phyloP scores from a whole-genome alignment of 768 basidiomycete genomes.

The Megacollybia marginata region DNA sequence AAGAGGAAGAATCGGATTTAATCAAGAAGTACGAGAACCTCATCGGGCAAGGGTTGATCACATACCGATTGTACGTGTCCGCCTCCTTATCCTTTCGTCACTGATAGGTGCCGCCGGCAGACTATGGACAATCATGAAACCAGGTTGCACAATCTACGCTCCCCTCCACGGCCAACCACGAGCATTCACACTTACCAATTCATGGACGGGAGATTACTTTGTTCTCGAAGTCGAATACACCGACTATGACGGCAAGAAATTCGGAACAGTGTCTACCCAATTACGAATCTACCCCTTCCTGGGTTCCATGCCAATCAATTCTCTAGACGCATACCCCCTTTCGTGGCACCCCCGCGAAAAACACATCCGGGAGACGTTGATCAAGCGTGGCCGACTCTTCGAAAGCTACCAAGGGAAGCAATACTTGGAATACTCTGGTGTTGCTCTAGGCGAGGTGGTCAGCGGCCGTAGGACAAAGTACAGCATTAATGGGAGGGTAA shows the following conservation, averaged over 20 bases:
- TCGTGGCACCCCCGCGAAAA: conserved; percentile 49
- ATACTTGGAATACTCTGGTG: conserved; percentile 8
- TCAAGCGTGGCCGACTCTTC: conserved; percentile 8
- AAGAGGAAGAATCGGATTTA: background rate
- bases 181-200: background rate
- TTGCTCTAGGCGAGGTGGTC: conserved; percentile 2
- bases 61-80: background rate
- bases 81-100: background rate
- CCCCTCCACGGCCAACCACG: conserved; percentile 1
- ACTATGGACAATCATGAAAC: conserved; percentile 1
- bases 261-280: conserved; percentile 1
- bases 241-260: conserved; percentile 10
- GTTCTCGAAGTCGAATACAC: conserved; percentile 5
- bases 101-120: background rate
- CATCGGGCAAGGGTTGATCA: background rate
- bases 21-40: background rate
- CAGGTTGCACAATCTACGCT: background rate
- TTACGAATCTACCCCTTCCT: conserved; percentile 7
- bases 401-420: conserved; percentile 7
- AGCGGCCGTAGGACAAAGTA: background rate
- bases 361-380: conserved; percentile 49
- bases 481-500: background rate
- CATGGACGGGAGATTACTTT: background rate
- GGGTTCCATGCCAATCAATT: conserved; percentile 4
- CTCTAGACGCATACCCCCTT: conserved; percentile 30